These are phyloP conservation scores for Flaveria linearis DNA, from an alignment of 129 eudicot genomes.

Conservation along the genomic window DNA sequence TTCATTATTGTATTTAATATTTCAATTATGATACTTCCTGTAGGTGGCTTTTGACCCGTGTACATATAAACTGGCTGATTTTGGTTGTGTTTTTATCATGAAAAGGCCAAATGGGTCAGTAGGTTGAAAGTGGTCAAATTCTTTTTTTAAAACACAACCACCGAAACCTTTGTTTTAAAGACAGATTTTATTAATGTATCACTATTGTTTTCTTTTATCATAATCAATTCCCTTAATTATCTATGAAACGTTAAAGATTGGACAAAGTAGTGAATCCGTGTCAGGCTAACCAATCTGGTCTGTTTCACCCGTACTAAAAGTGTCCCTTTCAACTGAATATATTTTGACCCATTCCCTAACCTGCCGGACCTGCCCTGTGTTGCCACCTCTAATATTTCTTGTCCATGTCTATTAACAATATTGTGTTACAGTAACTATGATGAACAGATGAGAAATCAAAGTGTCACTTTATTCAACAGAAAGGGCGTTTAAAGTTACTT, in stretches of 20 bases:
- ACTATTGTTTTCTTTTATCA: neutral
- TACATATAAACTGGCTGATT: neutral
- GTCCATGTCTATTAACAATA: neutral
- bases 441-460: slow-evolving; percentile 77
- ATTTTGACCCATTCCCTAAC: no score
- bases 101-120: slow-evolving; percentile 4
- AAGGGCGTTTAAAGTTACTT: slow-evolving; percentile 94
- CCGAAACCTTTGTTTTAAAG: neutral
- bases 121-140: neutral
- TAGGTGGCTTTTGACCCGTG: neutral
- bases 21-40: neutral
- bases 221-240: neutral
- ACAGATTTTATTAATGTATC: neutral
- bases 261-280: neutral
- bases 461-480: slow-evolving; percentile 75
- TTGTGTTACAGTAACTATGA: slow-evolving; percentile 50
- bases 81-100: neutral
- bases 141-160: neutral
- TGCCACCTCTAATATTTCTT: neutral
- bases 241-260: neutral
- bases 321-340: neutral
- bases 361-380: no score
- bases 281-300: neutral
- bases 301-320: neutral
- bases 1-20: neutral